Evolutionary conservation across 257 asterid species (phyloP), one percentile per base, ranked within the genome.

Genomic region (Nicotiana tabacum): DNA sequence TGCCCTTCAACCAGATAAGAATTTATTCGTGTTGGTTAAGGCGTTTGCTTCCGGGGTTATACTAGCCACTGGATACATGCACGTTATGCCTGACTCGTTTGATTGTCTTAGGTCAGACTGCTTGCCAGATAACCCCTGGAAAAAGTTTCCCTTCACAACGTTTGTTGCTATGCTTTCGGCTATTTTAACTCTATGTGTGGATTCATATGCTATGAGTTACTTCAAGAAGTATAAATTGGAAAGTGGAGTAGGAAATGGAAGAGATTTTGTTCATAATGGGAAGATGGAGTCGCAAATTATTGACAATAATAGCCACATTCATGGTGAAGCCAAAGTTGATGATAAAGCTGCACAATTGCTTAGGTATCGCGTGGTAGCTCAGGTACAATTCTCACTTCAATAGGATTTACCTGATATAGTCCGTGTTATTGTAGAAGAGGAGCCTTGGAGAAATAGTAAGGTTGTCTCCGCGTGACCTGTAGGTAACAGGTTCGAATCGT

Each of bases 61-160:
- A 29, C 66, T 89, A 0, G 90, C 89, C 18, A 87, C 92, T 0
- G 90, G 92, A 21, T 89, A 87, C 86, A 87, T 89, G 89, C 90
- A 89, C 43, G 90, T 87, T 7, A 15, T 87, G 86, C 90, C 91
- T 1, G 90, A 89, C 51, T 89, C 89, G 6, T 85, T 89, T 69
- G 83, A 85, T 24, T 62, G 66, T 24, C 82, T 89, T 3, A 82
- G 43, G 30, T 87, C 89, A 9, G 80, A 39, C 13, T 89, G 91
- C 55, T 81, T 89, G 84, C 90, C 90, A 3, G 85, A 85, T 4
- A 64, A 85, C 0, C 91, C 90, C 0, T 89, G 90, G 90, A 83
- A 9, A 64, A 89, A 79, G 13, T 89, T 89, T 7, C 85, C 90
- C 1, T 89, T 89, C 81, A 81, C 92, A 0, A 84, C 88, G 4